Conservation (phyloP, 179 eudicot genomes). For the Carnegiea gigantea region DNA sequence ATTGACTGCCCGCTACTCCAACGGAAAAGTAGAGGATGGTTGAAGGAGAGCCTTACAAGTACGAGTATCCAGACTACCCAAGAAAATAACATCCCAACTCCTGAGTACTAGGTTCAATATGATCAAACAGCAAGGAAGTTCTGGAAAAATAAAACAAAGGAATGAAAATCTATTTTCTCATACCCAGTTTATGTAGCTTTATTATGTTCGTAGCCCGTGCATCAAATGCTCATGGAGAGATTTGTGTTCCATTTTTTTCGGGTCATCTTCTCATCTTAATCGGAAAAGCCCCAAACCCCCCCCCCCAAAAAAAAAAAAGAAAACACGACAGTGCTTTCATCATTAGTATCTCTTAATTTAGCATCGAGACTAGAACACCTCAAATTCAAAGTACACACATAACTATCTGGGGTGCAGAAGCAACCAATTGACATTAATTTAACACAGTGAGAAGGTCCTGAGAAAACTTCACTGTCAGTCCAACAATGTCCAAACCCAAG, state of each 20-base stretch:
- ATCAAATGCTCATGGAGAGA: not conserved
- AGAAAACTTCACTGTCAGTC: not conserved
- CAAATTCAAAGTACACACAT: not conserved
- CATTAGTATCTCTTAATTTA: not conserved
- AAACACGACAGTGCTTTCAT: not conserved
- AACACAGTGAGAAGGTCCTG: not conserved
- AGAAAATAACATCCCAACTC: not conserved
- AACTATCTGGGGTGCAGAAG: not conserved
- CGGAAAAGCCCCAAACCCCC: not conserved
- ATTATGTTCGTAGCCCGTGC: not conserved
- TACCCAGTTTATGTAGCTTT: not conserved
- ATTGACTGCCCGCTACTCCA: not conserved
- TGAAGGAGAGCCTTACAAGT: not conserved
- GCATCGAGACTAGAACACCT: not conserved
- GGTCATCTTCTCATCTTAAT: not conserved
- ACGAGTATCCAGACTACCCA: not conserved
- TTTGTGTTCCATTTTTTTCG: not conserved
- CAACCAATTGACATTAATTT: not conserved
- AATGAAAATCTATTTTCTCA: not conserved
- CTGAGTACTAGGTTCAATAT: conserved; percentile 10
- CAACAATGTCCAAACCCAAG: conserved; percentile 8
- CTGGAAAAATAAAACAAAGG: not conserved
- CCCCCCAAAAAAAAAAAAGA: not conserved
- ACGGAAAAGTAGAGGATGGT: not conserved
- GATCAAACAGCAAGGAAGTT: not conserved